Base-by-base conservation (phyloP, 176 grass and related monocot species). In the Oryza officinalis region DNA sequence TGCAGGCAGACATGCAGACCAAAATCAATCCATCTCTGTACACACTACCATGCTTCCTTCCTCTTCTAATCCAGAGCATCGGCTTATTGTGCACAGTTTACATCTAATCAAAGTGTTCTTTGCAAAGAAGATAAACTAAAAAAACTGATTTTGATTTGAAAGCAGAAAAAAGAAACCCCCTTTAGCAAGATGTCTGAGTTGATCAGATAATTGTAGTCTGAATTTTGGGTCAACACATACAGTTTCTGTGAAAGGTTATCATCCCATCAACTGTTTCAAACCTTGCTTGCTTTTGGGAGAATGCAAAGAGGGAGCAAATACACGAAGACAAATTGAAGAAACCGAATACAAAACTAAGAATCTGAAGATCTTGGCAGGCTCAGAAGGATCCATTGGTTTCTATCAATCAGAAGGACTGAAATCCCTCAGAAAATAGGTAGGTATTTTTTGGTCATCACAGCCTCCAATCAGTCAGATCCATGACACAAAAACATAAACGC, bases 181-280 rank as follows among this genome's bases (percentile, higher is more conserved):
- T 12, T 65, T 0, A 8, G 3, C n/a, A 41, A 63, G 63, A 59
- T 23, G 5, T 10, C 47, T 0, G 6, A 60, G 79, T 77, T 49
- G 92, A 90, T 92, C 82, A 92, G 87, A 94, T 90, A 92, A 90
- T 94, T 94, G 89, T 94, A 92, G 89, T 92, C 84, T 92, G 89
- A 86, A 57, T 49, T 69, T 82, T 83, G 41, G 0, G 82, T 87
- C 87, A 90, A 88, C 71, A 59, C 31, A 25, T 28, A 5, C 20
- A 14, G 27, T 63, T 91, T 90, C 92, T 74, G 85, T 30, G 28
- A 60, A 91, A 26, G 67, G 0, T 81, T 79, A 76, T 92, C 89
- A 83, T 94, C 89, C 77, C 74, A 80, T 87, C 89, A 90, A 88
- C 89, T 4, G 26, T 0, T 1, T 1, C 25, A 67, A 38, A 74